Evolutionary conservation across 495 filamentous ascomycete genomes (phyloP).

Genomic region (Cenococcum geophilum): DNA sequence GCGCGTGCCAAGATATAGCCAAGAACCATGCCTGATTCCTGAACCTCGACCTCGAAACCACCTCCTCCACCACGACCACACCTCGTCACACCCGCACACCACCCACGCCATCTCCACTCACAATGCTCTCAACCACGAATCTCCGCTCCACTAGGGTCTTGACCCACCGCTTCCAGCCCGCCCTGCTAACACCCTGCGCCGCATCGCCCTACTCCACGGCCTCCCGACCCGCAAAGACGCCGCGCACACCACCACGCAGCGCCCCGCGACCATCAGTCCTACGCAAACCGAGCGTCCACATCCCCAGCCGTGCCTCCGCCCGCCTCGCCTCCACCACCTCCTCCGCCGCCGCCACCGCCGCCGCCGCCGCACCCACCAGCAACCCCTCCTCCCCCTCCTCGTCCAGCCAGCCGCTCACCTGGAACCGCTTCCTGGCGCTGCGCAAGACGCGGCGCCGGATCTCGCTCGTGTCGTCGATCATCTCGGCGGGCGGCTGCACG

Average conservation of each 20-base stretch:
- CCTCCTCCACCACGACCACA: not conserved
- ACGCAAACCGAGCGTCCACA: not conserved
- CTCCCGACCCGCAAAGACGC: slow-evolving; percentile 17
- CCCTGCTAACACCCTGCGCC: slow-evolving; percentile 14
- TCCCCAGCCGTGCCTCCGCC: slow-evolving; percentile 40
- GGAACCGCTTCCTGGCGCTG: slow-evolving; percentile 90
- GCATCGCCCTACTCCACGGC: slow-evolving; percentile 18
- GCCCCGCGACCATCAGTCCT: not conserved
- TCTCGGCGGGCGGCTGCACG: slow-evolving; percentile 54
- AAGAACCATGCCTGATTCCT: not conserved
- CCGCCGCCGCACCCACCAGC: slow-evolving; percentile 2
- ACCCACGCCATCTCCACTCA: slow-evolving; percentile 17
- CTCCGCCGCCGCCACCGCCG: slow-evolving; percentile 13
- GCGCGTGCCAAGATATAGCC: slow-evolving; percentile 1
- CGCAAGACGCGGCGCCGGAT: slow-evolving; percentile 77
- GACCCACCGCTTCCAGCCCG: slow-evolving; percentile 17
- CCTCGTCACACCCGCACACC: not conserved
- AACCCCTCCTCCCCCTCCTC: slow-evolving; percentile 6
- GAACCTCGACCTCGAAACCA: not conserved
- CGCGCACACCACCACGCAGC: slow-evolving; percentile 7
- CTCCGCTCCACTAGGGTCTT: slow-evolving; percentile 20
- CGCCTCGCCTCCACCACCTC: slow-evolving; percentile 23
- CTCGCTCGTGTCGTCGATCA: slow-evolving; percentile 67
- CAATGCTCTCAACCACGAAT: slow-evolving; percentile 19
- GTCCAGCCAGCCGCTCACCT: slow-evolving; percentile 52